Evolutionary conservation across 352 stramenopile genomes (phyloP), one percentile per base, ranked within the genome.

Genomic region (Phytophthora tentaculata): DNA sequence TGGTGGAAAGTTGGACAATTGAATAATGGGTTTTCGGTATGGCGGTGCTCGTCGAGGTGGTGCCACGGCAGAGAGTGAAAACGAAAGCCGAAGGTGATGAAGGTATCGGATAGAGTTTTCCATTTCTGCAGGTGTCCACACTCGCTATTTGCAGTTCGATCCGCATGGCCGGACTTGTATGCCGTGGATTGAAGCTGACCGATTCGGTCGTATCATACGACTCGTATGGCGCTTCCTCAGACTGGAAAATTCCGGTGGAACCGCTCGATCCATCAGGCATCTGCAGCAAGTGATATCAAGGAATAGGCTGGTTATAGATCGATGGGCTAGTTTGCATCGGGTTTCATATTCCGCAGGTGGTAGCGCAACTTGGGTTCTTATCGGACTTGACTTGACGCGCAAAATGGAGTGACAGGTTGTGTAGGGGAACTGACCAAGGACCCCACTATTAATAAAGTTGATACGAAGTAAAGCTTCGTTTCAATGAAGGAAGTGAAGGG

Each of bases 241-340:
- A 23, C 23, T 43, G 2, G 48, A 53, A 1, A 32, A 17, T 32
- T 32, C 28, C 5, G n/a, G n/a, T n/a, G n/a, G n/a, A 37, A 37
- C 64, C 20, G 56, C 55, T 16, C 16, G 24, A 22, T 43, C 49
- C 44, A n/a, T 23, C 24, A 37, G 29, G 56, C 64, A 71, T 66
- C 56, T 71, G 64, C 56, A 54, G 53, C 61, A 63, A 63, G 47
- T 58, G 53, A 39, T n/a, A 55, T 47, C n/a, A 3, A 52, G 35
- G 61, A 57, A 63, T 23, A 63, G 20, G 35, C 45, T 69, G 60
- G 9, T 14, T 45, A 19, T 28, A 32, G 41, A 47, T 14, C 50
- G 50, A 53, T 59, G 24, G n/a, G 19, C 60, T 14, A 9, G 10
- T 14, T 39, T 39, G 10, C 32, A 39, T 39, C 10, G 10, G 10